phyloP scores from a whole-genome alignment of 106 monocot genomes.

The Dendrobium catenatum region DNA sequence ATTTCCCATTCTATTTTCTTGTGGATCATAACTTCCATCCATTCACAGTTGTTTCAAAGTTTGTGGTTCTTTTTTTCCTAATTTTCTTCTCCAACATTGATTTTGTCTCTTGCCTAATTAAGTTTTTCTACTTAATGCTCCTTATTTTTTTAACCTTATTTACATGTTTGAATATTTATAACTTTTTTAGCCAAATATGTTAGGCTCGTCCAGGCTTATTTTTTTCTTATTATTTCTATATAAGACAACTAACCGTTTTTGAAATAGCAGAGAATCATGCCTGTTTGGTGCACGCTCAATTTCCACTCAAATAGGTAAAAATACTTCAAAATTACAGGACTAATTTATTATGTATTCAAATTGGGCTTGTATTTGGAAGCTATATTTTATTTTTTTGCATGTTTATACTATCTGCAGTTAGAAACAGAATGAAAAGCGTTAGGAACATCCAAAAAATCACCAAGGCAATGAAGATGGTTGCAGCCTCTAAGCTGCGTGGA shows the following conservation, averaged over 20 bases:
- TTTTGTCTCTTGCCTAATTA: neutral
- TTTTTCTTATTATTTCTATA: neutral
- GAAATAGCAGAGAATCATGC: slow-evolving; percentile 43
- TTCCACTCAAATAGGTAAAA: slow-evolving; percentile 89
- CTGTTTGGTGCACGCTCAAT: slow-evolving; percentile 61
- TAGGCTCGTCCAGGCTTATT: neutral
- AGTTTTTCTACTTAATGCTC: neutral
- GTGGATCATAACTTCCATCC: neutral
- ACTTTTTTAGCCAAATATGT: neutral
- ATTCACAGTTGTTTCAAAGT: neutral
- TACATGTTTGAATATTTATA: neutral
- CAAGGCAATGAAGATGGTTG: slow-evolving; percentile 99
- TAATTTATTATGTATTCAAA: neutral
- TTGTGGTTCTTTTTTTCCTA: neutral
- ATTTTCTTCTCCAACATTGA: neutral
- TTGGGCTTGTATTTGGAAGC: neutral
- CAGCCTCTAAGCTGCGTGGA: slow-evolving; percentile 82
- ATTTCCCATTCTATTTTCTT: neutral
- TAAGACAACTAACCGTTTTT: slow-evolving; percentile 4
- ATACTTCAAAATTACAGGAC: neutral
- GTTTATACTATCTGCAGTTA: slow-evolving; percentile 42
- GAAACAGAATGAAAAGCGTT: slow-evolving; percentile 95
- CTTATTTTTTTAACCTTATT: neutral
- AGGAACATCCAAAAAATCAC: slow-evolving; percentile 97
- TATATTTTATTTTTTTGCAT: neutral